Evolutionary conservation across 2,329 filamentous ascomycete species (phyloP), one percentile per base, ranked within the genome.

Genomic region (Cyanodermella asteris): DNA sequence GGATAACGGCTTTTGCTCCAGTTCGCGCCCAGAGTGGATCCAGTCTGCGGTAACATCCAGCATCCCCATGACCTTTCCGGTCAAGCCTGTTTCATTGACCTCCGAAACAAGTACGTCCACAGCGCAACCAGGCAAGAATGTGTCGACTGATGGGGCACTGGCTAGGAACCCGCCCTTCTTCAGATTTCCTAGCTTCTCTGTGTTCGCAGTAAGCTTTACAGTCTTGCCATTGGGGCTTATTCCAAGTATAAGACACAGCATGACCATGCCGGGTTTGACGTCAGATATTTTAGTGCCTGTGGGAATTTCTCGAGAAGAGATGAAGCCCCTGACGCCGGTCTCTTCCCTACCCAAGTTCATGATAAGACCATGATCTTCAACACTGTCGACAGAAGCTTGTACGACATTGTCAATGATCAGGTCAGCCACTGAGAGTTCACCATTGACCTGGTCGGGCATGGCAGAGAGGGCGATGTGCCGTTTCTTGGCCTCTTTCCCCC

Each of bases 311-410:
- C 74, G 80, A 32, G 73, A 75, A 5, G 80, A 66, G 41, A 97
- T 59, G 50, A 97, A 97, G 3, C 77, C 87, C 34, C 70, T 72
- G 26, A 82, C 46, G 18, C 65, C 61, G 16, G 60, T 52, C 26
- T 69, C 65, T 18, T 69, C 58, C 5, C 94, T 55, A 11, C 80
- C 80, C 18, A 94, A 51, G 37, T 93, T 80, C 80, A 97, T 91
- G 28, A 94, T 66, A 29, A 87, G 63, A 32, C 87, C 87, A 41
- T 91, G 82, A 39, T 97, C 90, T 48, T 97, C 84, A n/a, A 90
- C 73, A 47, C 84, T 97, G 25, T 64, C 51, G 14, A 97, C 72
- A 0, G 81, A 73, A 2, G 81, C 84, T 61, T 94, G 90, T 12
- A 94, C 55, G 22, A 76, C 81, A 34, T 59, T 61, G 40, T 91